These are phyloP conservation scores for Sisymbrium altissimum DNA, from an alignment of 345 rosid species.

Conservation along the genomic window DNA sequence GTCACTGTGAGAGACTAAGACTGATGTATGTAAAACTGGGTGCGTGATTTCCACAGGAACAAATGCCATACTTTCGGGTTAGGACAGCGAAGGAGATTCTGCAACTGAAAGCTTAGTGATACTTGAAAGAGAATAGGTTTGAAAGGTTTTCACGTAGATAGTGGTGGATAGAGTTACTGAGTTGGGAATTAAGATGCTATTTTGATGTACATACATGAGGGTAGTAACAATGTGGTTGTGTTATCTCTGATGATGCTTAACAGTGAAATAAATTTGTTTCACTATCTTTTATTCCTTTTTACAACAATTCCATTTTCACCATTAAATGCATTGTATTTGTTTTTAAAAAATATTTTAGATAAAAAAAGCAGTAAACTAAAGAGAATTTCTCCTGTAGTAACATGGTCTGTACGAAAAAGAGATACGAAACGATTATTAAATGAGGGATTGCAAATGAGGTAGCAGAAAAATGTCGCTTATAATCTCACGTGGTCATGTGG, in stretches of 20 bases:
- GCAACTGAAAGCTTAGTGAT: conserved; percentile 83
- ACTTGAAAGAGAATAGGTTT: not conserved
- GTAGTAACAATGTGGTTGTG: not conserved
- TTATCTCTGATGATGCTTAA: not conserved
- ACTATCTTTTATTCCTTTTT: not conserved
- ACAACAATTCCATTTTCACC: not conserved
- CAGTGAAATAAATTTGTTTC: not conserved
- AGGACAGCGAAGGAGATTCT: conserved; percentile 92
- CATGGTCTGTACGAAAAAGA: conserved; percentile 1
- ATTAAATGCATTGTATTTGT: not conserved
- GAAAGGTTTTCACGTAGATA: conserved; percentile 14
- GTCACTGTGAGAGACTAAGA: not conserved
- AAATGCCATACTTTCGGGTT: conserved; percentile 84
- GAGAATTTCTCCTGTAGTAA: not conserved
- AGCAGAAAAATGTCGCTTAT: not conserved
- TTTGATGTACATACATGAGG: not conserved
- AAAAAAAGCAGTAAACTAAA: too few relatives aligned
- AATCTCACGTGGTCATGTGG: conserved; percentile 33
- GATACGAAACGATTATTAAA: not conserved
- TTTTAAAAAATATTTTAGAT: not conserved
- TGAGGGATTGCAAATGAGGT: conserved; percentile 16
- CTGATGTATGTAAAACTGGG: not conserved
- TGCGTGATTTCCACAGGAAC: conserved; percentile 44
- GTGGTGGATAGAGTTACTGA: not conserved
- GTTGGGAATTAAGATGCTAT: not conserved